Base-by-base conservation (phyloP, 2,329 filamentous ascomycete genomes). In the Trichophyton mentagrophytes region DNA sequence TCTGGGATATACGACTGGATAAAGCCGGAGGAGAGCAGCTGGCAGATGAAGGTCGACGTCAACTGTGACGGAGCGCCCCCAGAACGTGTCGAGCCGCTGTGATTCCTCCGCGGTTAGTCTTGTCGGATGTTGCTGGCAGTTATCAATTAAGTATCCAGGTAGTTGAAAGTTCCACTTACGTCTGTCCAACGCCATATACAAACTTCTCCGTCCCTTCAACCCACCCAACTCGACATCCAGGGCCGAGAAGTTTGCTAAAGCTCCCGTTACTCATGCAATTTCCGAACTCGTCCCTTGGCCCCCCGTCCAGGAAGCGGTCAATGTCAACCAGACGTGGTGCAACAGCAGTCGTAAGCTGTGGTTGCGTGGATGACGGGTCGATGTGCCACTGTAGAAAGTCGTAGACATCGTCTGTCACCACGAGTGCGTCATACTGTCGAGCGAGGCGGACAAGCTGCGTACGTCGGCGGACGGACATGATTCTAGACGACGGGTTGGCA, bases 361-460 rank as follows among this genome's bases (percentile, higher is more conserved):
- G 51, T 27, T 30, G 59, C 5, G 58, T 63, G 25, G 55, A 61
- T 51, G 11, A 42, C 57, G 66, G 42, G 51, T 74, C 69, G 0
- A 77, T 67, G 1, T 83, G 81, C 89, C 90, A 96, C 70, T 91
- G 88, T 3, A 97, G 79, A 65, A 92, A 87, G 71, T 97, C 92
- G 70, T 99, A 99, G 8, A 97, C 90, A 71, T 99, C 93, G 74
- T 97, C 92, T 57, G 83, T 83, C 30, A 96, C 80, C 60, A 96
- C 74, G n/a, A 97, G 80, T 5, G 89, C 89, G 71, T 97, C 85
- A 70, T 87, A 84, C 62, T 85, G 78, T 61, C 92, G 81, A 0
- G 92, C 92, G 5, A 96, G 74, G n/a, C 78, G 76, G 25, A 97
- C 84, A 3, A 97, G 79, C 9, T 77, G 77, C 64, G 85, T 76